phyloP scores from a whole-genome alignment of 2,329 filamentous ascomycete genomes.

The Metarhizium anisopliae region DNA sequence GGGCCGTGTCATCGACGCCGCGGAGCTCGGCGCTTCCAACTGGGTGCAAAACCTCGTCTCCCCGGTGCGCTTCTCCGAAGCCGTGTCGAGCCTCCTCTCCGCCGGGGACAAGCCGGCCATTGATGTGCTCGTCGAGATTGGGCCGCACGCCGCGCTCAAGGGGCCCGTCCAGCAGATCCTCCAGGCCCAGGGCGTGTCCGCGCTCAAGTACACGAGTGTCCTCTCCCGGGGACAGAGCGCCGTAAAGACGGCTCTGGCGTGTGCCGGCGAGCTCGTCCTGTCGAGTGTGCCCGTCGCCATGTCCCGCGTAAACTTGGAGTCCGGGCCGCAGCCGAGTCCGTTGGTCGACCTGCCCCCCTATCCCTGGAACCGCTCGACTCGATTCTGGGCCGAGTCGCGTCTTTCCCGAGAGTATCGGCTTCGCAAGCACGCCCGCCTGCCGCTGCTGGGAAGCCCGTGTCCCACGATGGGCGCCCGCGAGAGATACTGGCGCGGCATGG shows the following conservation, averaged over 20 bases:
- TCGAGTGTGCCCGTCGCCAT: background rate
- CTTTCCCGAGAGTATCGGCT: slow-evolving; percentile 13
- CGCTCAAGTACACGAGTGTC: background rate
- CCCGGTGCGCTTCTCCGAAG: background rate
- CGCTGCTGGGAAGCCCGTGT: slow-evolving; percentile 14
- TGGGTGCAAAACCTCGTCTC: background rate
- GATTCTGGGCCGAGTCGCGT: slow-evolving; percentile 20
- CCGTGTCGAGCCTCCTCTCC: background rate
- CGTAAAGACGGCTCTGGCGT: background rate
- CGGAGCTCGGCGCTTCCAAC: background rate
- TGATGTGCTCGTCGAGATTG: slow-evolving; percentile 20
- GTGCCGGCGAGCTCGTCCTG: background rate
- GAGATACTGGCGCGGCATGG: slow-evolving; percentile 22
- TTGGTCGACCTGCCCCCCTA: slow-evolving; percentile 16
- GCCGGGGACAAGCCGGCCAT: background rate
- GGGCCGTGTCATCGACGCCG: background rate
- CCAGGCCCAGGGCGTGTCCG: background rate
- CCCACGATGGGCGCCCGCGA: slow-evolving; percentile 14
- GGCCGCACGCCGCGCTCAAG: slow-evolving; percentile 30
- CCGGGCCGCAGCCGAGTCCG: background rate
- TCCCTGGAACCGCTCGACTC: slow-evolving; percentile 19
- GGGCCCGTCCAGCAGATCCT: slow-evolving; percentile 26
- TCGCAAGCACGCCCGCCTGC: slow-evolving; percentile 12
- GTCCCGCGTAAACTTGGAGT: background rate
- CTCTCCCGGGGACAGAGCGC: slow-evolving; percentile 20